These are phyloP conservation scores for Ceratocystis harringtonii DNA, from an alignment of 2,329 filamentous ascomycete species.

Conservation along the genomic window DNA sequence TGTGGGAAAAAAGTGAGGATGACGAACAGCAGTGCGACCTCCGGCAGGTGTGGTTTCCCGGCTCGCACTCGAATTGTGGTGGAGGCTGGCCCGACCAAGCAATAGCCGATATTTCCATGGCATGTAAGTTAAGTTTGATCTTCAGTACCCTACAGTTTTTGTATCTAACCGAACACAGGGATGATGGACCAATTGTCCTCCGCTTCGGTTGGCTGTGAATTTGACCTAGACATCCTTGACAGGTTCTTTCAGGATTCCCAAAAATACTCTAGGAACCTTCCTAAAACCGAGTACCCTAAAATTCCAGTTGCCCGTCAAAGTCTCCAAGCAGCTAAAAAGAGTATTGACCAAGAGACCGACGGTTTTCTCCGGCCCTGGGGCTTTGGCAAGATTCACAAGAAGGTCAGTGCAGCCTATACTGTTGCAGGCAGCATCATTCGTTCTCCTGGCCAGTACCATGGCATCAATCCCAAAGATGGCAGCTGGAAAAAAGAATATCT, in stretches of 20 bases:
- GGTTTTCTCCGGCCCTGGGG: constrained; percentile 31
- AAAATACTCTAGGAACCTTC: constrained; percentile 22
- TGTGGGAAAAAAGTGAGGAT: constrained; percentile 33
- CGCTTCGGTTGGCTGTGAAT: constrained; percentile 36
- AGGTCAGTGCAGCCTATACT: constrained; percentile 29
- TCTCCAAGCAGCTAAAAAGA: not conserved
- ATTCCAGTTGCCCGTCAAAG: constrained; percentile 32
- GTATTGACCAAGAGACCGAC: not conserved
- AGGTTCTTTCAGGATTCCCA: constrained; percentile 17
- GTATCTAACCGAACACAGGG: constrained; percentile 25
- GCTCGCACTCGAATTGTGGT: constrained; percentile 55
- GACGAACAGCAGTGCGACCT: constrained; percentile 24
- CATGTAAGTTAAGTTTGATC: constrained; percentile 24
- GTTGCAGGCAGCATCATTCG: constrained; percentile 30
- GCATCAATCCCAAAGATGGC: constrained; percentile 29
- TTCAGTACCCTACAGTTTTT: not conserved
- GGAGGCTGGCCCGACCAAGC: constrained; percentile 45
- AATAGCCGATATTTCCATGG: constrained; percentile 27
- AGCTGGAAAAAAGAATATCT: constrained; percentile 28
- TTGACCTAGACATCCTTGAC: constrained; percentile 28
- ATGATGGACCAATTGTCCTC: constrained; percentile 38
- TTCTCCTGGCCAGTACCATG: constrained; percentile 35
- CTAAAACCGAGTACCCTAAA: constrained; percentile 36
- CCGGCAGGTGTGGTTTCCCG: constrained; percentile 51
- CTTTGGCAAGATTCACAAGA: constrained; percentile 31